phyloP scores from a whole-genome alignment of 1,284 basidiomycete genomes.

The Tilletiopsis washingtonensis region DNA sequence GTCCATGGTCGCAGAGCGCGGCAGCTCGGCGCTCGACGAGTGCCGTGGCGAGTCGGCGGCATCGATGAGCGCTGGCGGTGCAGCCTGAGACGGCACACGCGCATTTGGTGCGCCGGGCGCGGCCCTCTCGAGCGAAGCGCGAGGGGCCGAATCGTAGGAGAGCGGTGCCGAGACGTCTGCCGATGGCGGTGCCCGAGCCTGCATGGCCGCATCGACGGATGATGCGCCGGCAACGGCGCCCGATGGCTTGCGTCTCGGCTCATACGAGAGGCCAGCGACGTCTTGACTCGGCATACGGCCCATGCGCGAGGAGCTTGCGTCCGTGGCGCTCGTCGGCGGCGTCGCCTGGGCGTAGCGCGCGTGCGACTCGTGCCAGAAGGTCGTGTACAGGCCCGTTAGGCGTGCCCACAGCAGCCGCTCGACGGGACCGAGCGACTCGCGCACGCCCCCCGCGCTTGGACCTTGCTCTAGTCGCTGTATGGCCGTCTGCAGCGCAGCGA shows the following conservation, averaged over 20 bases:
- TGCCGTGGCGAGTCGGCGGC: too few species aligned
- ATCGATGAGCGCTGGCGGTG: too few species aligned
- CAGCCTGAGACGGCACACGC: constrained; percentile 2
- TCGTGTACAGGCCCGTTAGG: constrained; percentile 3
- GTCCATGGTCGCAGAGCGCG: constrained; percentile 2
- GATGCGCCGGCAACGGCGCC: background rate
- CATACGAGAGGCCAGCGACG: background rate
- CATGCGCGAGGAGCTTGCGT: background rate
- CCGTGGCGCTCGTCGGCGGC: background rate
- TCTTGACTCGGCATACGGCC: too few species aligned
- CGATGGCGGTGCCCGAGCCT: too few species aligned
- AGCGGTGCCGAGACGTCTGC: background rate
- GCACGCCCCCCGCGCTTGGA: background rate
- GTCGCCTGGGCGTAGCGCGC: background rate
- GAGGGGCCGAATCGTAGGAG: too few species aligned
- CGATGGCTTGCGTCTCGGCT: background rate
- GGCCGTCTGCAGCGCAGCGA: background rate
- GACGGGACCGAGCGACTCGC: constrained; percentile 5
- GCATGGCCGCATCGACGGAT: too few species aligned
- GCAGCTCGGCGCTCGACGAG: background rate
- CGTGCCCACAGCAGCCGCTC: constrained; percentile 2
- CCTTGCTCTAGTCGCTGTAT: background rate
- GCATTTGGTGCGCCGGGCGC: too few species aligned
- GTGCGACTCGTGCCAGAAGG: constrained; percentile 6
- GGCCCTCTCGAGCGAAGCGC: too few species aligned